A percentile compares a stretch with the other conserved stretches of the same genome.
Conservation (phyloP, 495 filamentous ascomycete genomes). For the Bacidia gigantensis region DNA sequence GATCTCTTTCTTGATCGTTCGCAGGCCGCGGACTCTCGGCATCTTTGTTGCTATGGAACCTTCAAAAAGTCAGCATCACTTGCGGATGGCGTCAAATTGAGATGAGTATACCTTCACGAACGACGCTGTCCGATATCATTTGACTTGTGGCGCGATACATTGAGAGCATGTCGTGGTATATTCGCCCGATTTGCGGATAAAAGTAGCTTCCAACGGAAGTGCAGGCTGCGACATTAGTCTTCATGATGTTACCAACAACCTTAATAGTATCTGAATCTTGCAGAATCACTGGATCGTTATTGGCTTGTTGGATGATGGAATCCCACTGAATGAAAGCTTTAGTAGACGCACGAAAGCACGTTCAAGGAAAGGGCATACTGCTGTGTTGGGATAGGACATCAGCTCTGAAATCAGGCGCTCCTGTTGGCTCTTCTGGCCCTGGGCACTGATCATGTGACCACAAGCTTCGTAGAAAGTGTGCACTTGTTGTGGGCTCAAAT, state of each 20-base stretch:
- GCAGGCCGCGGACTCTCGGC: slow-evolving; percentile 82
- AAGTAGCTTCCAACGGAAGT: slow-evolving; percentile 94
- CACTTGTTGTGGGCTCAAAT: slow-evolving; percentile 89
- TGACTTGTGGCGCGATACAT: slow-evolving; percentile 97
- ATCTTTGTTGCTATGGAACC: slow-evolving; percentile 93
- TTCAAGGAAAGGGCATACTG: slow-evolving; percentile 28
- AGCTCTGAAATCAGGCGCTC: slow-evolving; percentile 83
- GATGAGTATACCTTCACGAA: slow-evolving; percentile 57
- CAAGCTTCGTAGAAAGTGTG: slow-evolving; percentile 99
- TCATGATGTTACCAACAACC: slow-evolving; percentile 98
- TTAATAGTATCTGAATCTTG: slow-evolving; percentile 93
- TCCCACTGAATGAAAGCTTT: slow-evolving; percentile 49
- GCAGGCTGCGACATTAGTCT: slow-evolving; percentile 96
- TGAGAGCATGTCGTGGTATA: slow-evolving; percentile 96
- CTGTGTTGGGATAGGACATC: slow-evolving; percentile 83
- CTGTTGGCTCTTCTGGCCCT: slow-evolving; percentile 82
- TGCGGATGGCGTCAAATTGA: background rate
- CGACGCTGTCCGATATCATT: slow-evolving; percentile 84
- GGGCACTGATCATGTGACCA: slow-evolving; percentile 96
- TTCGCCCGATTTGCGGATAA: slow-evolving; percentile 95
- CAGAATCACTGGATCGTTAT: slow-evolving; percentile 64
- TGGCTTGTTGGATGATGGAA: slow-evolving; percentile 73
- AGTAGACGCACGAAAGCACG: slow-evolving; percentile 7
- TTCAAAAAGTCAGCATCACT: slow-evolving; percentile 26
- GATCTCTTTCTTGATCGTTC: slow-evolving; percentile 99